These are phyloP conservation scores for Smittium culicis DNA, from an alignment of 371 early-diverging fungal genomes.

Conservation along the genomic window DNA sequence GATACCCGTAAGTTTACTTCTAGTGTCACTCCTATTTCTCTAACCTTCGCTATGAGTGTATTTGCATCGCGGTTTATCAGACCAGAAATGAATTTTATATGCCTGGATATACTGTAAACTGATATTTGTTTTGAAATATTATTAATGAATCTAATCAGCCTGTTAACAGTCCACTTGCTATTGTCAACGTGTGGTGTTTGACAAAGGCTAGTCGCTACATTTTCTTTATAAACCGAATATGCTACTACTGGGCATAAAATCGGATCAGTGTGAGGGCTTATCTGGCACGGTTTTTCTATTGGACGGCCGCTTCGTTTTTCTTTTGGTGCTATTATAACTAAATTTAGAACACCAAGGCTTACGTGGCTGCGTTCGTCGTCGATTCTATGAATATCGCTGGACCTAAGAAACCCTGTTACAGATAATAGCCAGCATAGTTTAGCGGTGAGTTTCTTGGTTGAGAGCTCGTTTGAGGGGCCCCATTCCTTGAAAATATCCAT, in stretches of 20 bases:
- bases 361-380: not conserved
- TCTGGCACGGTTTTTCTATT: not conserved
- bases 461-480: not conserved
- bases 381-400: not conserved
- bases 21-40: not conserved
- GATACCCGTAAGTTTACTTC: not conserved
- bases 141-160: not conserved
- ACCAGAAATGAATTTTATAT: not conserved
- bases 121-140: not conserved
- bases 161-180: not conserved
- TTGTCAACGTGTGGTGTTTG: not conserved
- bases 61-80: not conserved
- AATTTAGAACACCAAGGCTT: not conserved
- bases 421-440: not conserved
- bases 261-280: not conserved
- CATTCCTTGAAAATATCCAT: not conserved
- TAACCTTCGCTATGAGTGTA: not conserved
- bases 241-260: not conserved
- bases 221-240: not conserved
- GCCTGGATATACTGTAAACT: not conserved
- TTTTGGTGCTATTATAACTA: not conserved
- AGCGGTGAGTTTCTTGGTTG: not conserved
- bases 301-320: not conserved
- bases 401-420: not conserved
- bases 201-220: not conserved